These are phyloP conservation scores for Litchi chinensis DNA, from an alignment of 345 rosid species.

Conservation along the genomic window DNA sequence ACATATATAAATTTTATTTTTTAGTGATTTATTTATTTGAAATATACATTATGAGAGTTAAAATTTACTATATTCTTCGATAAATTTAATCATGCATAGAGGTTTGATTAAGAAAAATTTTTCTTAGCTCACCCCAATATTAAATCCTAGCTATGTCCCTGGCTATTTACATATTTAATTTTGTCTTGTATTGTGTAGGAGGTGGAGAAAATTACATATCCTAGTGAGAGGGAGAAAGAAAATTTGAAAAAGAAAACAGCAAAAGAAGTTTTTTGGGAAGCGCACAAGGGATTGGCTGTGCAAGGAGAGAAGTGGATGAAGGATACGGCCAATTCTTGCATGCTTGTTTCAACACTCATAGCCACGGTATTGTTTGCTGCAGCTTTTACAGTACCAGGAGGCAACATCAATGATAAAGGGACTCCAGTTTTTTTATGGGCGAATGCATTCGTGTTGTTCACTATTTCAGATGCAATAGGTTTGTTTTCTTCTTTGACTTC, in stretches of 20 bases:
- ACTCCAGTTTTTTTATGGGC: not conserved
- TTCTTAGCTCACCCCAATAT: no score
- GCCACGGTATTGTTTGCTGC: no score
- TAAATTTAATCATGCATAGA: no score
- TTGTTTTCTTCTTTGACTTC: constrained; percentile 21
- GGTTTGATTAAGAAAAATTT: no score
- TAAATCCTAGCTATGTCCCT: no score
- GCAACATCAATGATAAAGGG: not conserved
- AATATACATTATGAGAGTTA: no score
- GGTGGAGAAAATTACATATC: constrained; percentile 19
- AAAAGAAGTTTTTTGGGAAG: not conserved
- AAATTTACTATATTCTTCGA: no score
- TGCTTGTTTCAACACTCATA: constrained; percentile 25
- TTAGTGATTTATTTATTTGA: no score
- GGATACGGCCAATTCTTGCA: not conserved
- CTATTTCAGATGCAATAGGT: constrained; percentile 17
- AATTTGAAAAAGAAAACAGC: constrained; percentile 16
- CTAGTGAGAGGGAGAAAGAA: not conserved
- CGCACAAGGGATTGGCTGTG: constrained; percentile 11
- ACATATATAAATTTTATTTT: no score
- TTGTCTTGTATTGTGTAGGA: constrained; percentile 7
- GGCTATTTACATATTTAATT: no score
- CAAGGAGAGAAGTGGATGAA: constrained; percentile 6
- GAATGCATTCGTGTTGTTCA: constrained; percentile 19
- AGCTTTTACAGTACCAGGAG: no score